These are phyloP conservation scores for Backusella parvicylindrica DNA, from an alignment of 192 early-diverging fungal species.

Conservation along the genomic window DNA sequence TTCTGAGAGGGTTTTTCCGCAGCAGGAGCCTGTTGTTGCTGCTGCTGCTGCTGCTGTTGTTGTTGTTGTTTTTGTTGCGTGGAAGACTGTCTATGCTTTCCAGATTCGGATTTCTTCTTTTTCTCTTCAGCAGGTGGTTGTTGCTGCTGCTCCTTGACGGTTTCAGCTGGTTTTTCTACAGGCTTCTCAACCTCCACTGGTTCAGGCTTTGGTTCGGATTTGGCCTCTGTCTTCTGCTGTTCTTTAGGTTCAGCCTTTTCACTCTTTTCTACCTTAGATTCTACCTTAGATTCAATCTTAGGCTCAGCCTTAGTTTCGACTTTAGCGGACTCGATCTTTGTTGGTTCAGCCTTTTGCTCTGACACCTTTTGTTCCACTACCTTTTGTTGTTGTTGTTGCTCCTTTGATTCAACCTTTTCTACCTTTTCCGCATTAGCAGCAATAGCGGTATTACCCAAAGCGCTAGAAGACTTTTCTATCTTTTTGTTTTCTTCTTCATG, in stretches of 20 bases:
- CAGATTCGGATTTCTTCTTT: background rate
- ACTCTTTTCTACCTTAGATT: background rate
- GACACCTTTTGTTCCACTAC: background rate
- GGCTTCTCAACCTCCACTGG: slow-evolving; percentile 22
- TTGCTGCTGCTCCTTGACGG: slow-evolving; percentile 8
- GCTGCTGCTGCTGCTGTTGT: background rate
- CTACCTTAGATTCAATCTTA: background rate
- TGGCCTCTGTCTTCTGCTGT: background rate
- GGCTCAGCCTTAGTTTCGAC: background rate
- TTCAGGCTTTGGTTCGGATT: slow-evolving; percentile 9
- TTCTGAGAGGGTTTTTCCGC: background rate
- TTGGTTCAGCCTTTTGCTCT: background rate
- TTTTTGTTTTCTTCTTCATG: slow-evolving; percentile 12
- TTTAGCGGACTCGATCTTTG: background rate
- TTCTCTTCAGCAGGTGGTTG: slow-evolving; percentile 11
- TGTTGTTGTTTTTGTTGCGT: background rate
- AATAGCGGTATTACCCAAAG: background rate
- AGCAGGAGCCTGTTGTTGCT: background rate
- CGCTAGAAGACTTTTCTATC: background rate
- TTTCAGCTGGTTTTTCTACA: slow-evolving; percentile 2
- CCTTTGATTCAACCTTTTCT: background rate
- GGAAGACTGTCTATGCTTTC: background rate
- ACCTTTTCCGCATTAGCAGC: slow-evolving; percentile 6
- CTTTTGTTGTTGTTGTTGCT: background rate
- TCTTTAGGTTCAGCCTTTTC: slow-evolving; percentile 30